phyloP scores from a whole-genome alignment of 2,329 filamentous ascomycete species.

The Epichloe sylvatica region DNA sequence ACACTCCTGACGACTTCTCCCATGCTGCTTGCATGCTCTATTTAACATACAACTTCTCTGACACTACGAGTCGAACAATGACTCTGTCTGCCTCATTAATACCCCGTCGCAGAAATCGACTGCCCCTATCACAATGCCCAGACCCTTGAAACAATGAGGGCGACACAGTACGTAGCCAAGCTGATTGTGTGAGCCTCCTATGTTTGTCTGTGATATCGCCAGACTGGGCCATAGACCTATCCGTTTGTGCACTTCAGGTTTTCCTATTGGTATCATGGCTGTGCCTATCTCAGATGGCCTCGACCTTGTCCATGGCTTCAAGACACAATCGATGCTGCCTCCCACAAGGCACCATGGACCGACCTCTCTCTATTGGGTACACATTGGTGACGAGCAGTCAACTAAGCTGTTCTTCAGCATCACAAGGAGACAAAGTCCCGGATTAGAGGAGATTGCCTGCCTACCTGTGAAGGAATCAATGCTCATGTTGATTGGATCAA shows the following conservation, averaged over 20 bases:
- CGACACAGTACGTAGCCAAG: not conserved
- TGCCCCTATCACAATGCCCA: not conserved
- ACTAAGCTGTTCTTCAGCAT: not conserved
- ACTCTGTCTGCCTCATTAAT: not conserved
- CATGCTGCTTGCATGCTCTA: not conserved
- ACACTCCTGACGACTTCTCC: not conserved
- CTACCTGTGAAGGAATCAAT: not conserved
- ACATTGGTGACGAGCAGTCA: not conserved
- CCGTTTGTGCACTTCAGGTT: not conserved
- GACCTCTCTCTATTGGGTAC: not conserved
- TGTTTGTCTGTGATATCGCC: not conserved
- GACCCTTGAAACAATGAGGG: not conserved
- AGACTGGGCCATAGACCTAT: not conserved
- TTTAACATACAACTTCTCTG: not conserved
- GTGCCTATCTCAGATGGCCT: not conserved
- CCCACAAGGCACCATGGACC: not conserved
- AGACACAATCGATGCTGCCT: not conserved
- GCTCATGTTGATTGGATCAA: not conserved
- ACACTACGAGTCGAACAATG: not conserved
- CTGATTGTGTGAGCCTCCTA: conserved; percentile 1
- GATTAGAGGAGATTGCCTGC: not conserved
- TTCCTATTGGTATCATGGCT: not conserved
- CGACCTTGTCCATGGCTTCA: not conserved
- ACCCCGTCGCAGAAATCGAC: not conserved
- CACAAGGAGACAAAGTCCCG: not conserved